Evolutionary conservation across 1,139 yeast species (phyloP).

Genomic region (Kurtzmaniella natalensis): DNA sequence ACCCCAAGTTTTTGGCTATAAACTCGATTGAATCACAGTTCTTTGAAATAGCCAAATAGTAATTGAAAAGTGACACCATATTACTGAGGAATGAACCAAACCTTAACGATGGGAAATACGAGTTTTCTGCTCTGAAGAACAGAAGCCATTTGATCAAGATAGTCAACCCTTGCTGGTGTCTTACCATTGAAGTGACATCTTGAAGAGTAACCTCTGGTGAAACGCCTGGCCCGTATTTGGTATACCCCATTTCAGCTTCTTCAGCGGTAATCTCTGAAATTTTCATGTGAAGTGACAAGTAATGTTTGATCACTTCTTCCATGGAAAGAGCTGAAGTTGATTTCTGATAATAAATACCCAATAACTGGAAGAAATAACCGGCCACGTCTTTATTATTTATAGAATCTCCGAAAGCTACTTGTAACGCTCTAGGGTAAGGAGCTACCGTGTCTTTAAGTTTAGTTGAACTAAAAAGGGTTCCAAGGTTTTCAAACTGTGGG

Average conservation of each 20-base stretch:
- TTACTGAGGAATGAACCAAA: slow-evolving; percentile 25
- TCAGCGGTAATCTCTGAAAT: slow-evolving; percentile 10
- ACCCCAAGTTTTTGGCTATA: slow-evolving; percentile 10
- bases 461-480: slow-evolving; percentile 25
- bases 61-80: slow-evolving; percentile 24
- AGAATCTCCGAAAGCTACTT: slow-evolving; percentile 15
- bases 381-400: slow-evolving; percentile 12
- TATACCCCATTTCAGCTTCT: slow-evolving; percentile 9
- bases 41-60: slow-evolving; percentile 13
- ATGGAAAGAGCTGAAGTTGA: slow-evolving; percentile 13
- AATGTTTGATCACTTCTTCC: slow-evolving; percentile 16
- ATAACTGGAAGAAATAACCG: slow-evolving; percentile 14
- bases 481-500: slow-evolving; percentile 29
- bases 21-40: slow-evolving; percentile 16
- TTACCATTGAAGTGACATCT: slow-evolving; percentile 16
- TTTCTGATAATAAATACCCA: slow-evolving; percentile 25
- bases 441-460: slow-evolving; percentile 23
- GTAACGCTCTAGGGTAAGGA: slow-evolving; percentile 20
- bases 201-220: background rate
- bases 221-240: background rate
- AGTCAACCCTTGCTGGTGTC: slow-evolving; percentile 18
- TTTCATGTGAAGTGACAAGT: slow-evolving; percentile 20
- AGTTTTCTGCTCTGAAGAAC: slow-evolving; percentile 25
- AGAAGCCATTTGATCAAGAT: slow-evolving; percentile 29
- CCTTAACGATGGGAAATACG: slow-evolving; percentile 31